Conservation (phyloP, 768 basidiomycete genomes). For the Pulveroboletus sp. region DNA sequence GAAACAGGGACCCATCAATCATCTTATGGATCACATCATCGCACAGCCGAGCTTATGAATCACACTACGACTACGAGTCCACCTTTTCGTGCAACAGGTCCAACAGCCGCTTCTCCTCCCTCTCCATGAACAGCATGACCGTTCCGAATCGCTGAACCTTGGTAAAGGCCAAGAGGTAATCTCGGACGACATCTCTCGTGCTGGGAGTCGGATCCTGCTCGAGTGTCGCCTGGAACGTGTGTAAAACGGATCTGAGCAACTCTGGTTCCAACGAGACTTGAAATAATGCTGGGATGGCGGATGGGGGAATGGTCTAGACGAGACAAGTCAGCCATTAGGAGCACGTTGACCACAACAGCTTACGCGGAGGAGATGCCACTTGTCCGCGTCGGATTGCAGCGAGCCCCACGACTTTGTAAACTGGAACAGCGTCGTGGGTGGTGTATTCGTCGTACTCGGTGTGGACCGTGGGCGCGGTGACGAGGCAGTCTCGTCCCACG, state of each 20-base stretch:
- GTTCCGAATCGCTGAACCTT: conserved; percentile 62
- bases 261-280: conserved; percentile 68
- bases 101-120: conserved; percentile 48
- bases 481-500: conserved; percentile 15
- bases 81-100: conserved; percentile 43
- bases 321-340: background rate
- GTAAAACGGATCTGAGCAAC: conserved; percentile 56
- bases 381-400: conserved; percentile 37
- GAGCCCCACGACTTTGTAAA: conserved; percentile 62
- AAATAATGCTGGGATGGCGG: conserved; percentile 59
- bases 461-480: conserved; percentile 2
- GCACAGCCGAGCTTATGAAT: background rate
- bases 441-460: conserved; percentile 1
- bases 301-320: conserved; percentile 52
- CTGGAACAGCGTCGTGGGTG: conserved; percentile 51
- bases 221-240: conserved; percentile 42
- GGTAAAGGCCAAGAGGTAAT: conserved; percentile 53
- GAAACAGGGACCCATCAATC: no score
- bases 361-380: conserved; percentile 62
- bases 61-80: conserved; percentile 6
- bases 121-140: conserved; percentile 60
- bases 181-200: conserved; percentile 28
- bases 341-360: conserved; percentile 21
- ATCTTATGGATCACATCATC: no score
- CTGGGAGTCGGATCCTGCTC: conserved; percentile 11